Evolutionary conservation across 2,329 filamentous ascomycete species (phyloP).

Genomic region (Cryphonectria nitschkei): DNA sequence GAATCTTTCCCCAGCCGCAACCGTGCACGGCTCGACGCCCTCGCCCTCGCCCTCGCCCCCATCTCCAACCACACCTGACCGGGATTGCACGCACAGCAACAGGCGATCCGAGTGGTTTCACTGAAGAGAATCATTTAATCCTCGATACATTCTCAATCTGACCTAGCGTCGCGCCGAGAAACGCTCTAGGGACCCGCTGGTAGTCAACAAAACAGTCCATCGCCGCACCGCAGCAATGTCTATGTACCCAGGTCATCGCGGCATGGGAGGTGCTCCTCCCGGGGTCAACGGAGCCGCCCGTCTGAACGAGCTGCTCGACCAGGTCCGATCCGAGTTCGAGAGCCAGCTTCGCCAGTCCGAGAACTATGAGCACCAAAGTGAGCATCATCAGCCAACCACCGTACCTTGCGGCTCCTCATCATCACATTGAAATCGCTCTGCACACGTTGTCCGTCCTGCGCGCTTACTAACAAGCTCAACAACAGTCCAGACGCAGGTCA

Average conservation of each 20-base stretch:
- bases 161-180: neutral
- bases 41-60: neutral
- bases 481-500: constrained; percentile 83
- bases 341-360: constrained; percentile 78
- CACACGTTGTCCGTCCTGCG: constrained; percentile 12
- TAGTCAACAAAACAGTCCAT: neutral
- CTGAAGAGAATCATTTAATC: neutral
- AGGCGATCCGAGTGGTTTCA: neutral
- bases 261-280: constrained; percentile 72
- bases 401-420: neutral
- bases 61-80: constrained; percentile 8
- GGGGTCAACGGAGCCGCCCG: constrained; percentile 58
- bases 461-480: constrained; percentile 35
- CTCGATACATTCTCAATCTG: neutral
- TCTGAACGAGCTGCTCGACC: constrained; percentile 88
- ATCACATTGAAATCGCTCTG: neutral
- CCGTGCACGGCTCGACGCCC: neutral
- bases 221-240: constrained; percentile 50
- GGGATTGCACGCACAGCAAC: neutral
- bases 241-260: constrained; percentile 86
- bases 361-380: constrained; percentile 93
- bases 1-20: constrained; percentile 12
- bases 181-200: neutral
- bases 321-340: constrained; percentile 90
- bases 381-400: constrained; percentile 32